A percentile compares a stretch with the other conserved stretches of the same genome.
Evolutionary conservation across 2,329 filamentous ascomycete genomes (phyloP).

Genomic region (Microsporum audouinii): DNA sequence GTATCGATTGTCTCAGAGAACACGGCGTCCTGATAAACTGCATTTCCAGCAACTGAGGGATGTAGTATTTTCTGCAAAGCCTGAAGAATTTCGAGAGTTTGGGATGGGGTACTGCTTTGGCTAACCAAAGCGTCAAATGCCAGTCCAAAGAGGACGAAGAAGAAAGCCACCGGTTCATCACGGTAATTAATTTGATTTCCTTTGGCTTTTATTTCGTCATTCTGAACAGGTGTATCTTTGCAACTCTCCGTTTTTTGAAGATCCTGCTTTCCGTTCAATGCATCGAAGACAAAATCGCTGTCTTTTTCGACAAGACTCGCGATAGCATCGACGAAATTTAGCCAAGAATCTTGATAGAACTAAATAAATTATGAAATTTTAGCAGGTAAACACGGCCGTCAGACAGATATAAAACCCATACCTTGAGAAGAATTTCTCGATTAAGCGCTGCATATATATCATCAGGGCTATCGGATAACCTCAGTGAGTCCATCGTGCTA

Average conservation of each 20-base stretch:
- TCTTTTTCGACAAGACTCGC: constrained; percentile 95
- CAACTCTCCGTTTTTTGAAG: constrained; percentile 10
- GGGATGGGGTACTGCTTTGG: constrained; percentile 56
- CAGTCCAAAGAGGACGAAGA: constrained; percentile 94
- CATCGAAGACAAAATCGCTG: constrained; percentile 94
- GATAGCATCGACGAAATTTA: constrained; percentile 93
- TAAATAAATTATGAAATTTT: constrained; percentile 18
- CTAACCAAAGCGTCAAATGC: constrained; percentile 92
- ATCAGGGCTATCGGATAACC: constrained; percentile 74
- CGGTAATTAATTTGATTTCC: constrained; percentile 87
- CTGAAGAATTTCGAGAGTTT: constrained; percentile 76
- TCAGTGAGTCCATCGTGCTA: constrained; percentile 70
- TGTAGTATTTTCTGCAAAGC: constrained; percentile 91
- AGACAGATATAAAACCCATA: constrained; percentile 17
- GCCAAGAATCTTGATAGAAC: constrained; percentile 96
- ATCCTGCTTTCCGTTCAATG: constrained; percentile 65
- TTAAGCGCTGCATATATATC: constrained; percentile 92
- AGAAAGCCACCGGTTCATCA: constrained; percentile 95
- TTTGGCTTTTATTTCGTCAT: constrained; percentile 41
- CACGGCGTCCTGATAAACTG: constrained; percentile 89
- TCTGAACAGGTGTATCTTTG: constrained; percentile 18
- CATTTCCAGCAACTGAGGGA: constrained; percentile 87
- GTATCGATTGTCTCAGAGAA: constrained; percentile 97
- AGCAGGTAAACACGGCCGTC: background rate
- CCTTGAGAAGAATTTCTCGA: constrained; percentile 74